Percentiles rank a stretch among this genome's conserved stretches.
Evolutionary conservation across 139 green algal species (phyloP).

Genomic region (Chlamydomonas incerta): DNA sequence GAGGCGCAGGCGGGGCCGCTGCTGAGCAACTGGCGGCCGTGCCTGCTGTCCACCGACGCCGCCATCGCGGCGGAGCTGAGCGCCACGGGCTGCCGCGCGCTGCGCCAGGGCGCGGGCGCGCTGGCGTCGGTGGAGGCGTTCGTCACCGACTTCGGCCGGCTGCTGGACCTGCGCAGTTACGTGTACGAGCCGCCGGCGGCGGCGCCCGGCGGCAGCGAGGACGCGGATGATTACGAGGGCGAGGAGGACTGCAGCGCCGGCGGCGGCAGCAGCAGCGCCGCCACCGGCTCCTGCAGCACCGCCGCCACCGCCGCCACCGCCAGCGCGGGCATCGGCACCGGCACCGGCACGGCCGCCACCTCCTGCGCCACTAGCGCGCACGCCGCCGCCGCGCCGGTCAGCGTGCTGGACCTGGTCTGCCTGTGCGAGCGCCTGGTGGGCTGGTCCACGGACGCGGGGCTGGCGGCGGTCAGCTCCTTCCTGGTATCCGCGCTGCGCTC

Average conservation of each 20-base stretch:
- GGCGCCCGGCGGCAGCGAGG: not conserved
- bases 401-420: slow-evolving; percentile 6
- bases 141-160: not conserved
- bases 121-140: slow-evolving; percentile 7
- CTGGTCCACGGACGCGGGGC: not conserved
- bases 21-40: slow-evolving; percentile 28
- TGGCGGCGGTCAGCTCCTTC: not conserved
- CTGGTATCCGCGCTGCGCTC: not conserved
- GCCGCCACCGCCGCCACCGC: too few relatives aligned
- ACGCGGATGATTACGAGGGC: not conserved
- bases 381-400: too few relatives aligned
- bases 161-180: slow-evolving; percentile 31
- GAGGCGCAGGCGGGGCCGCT: slow-evolving; percentile 27
- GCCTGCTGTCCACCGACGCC: not conserved
- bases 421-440: slow-evolving; percentile 23
- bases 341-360: too few relatives aligned
- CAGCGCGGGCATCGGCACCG: too few relatives aligned
- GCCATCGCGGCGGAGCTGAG: slow-evolving; percentile 2
- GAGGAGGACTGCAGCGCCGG: not conserved
- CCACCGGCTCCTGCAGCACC: too few relatives aligned
- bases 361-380: too few relatives aligned
- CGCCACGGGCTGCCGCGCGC: not conserved
- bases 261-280: too few relatives aligned
- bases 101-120: not conserved
- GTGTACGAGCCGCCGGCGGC: not conserved